A percentile compares a stretch with the other conserved stretches of the same genome.
Conservation (phyloP, 1,284 basidiomycete species). For the Xerocomus nothofagi region DNA sequence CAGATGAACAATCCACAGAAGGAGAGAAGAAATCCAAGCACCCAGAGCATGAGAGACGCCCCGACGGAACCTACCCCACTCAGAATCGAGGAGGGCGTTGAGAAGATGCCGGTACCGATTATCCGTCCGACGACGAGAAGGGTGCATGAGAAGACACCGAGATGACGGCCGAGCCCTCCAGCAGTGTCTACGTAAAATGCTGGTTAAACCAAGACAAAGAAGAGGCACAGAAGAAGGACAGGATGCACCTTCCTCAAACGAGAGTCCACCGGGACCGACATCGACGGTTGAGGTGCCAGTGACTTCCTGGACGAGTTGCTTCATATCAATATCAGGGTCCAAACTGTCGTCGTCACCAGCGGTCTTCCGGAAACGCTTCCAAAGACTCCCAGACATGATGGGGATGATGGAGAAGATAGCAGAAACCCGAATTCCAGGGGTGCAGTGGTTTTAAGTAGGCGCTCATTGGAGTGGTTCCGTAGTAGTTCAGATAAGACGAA, state of each 20-base stretch:
- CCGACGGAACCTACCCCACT: slow-evolving; percentile 49
- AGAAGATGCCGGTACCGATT: slow-evolving; percentile 65
- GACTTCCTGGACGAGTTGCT: background rate
- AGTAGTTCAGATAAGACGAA: background rate
- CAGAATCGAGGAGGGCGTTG: slow-evolving; percentile 59
- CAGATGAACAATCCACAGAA: slow-evolving; percentile 53
- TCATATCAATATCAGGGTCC: background rate
- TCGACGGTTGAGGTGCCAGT: slow-evolving; percentile 1
- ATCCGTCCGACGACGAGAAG: slow-evolving; percentile 51
- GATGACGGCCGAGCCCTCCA: slow-evolving; percentile 51
- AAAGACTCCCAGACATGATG: slow-evolving; percentile 8
- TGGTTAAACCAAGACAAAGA: background rate
- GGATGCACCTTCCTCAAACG: slow-evolving; percentile 30
- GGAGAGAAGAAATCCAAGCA: slow-evolving; percentile 53
- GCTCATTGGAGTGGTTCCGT: background rate
- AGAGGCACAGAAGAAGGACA: background rate
- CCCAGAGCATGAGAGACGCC: slow-evolving; percentile 55
- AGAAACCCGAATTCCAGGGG: background rate
- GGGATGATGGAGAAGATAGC: background rate
- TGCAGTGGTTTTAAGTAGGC: background rate
- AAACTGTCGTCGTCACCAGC: background rate
- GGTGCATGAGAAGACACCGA: slow-evolving; percentile 49
- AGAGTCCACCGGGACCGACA: slow-evolving; percentile 27
- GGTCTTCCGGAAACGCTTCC: slow-evolving; percentile 2
- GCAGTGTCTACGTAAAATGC: slow-evolving; percentile 35